A percentile compares a stretch with the other conserved stretches of the same genome.
phyloP scores from a whole-genome alignment of 177 flowering plant genomes.

The Tripterygium wilfordii region DNA sequence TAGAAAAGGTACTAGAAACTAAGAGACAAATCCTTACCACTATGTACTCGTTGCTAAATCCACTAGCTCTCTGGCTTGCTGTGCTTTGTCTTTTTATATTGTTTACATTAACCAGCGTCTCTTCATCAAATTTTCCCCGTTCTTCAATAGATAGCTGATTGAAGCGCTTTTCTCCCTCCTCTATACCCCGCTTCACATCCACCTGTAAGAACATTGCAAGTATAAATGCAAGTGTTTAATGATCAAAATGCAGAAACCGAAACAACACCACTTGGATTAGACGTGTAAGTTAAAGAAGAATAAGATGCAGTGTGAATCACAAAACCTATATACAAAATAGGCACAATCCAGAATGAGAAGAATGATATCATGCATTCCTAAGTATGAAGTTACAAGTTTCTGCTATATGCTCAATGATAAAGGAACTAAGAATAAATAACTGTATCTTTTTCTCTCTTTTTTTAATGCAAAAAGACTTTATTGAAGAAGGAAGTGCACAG shows the following conservation, averaged over 20 bases:
- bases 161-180: constrained; percentile 83
- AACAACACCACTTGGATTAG: neutral
- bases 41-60: constrained; percentile 90
- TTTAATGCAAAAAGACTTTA: no score
- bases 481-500: no score
- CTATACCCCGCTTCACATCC: constrained; percentile 68
- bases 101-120: constrained; percentile 93
- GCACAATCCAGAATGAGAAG: no score
- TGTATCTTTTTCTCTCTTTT: no score
- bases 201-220: constrained; percentile 38
- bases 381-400: no score
- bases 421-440: no score
- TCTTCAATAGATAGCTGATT: constrained; percentile 94
- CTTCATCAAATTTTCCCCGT: constrained; percentile 94
- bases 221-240: constrained; percentile 9
- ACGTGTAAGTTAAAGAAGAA: no score
- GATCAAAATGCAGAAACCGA: neutral
- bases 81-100: constrained; percentile 66
- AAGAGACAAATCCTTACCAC: constrained; percentile 55
- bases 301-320: no score
- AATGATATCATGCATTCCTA: no score
- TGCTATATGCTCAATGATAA: no score
- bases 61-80: constrained; percentile 45
- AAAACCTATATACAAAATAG: no score
- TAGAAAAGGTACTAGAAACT: neutral